phyloP scores from a whole-genome alignment of 1,139 yeast species.

The Magnusiomyces ingens region DNA sequence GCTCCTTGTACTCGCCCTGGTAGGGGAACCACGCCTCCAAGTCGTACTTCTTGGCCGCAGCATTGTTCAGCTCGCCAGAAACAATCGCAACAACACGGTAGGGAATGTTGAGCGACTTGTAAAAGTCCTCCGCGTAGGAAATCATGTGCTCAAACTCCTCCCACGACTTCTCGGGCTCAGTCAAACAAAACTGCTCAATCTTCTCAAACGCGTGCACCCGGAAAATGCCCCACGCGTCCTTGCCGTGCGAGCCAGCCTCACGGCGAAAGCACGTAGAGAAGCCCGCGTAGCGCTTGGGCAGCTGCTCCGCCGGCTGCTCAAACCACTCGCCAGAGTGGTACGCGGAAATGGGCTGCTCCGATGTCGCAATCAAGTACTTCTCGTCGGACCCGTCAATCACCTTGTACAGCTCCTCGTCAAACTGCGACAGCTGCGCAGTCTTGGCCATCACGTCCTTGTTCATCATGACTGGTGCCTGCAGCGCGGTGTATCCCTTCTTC shows the following conservation, averaged over 20 bases:
- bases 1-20: constrained; percentile 97
- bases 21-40: constrained; percentile 99
- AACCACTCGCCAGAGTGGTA: constrained; percentile 98
- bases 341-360: constrained; percentile 98
- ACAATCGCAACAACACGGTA: constrained; percentile 97
- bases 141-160: constrained; percentile 95
- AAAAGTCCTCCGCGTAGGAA: constrained; percentile 82
- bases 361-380: constrained; percentile 95
- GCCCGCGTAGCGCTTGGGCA: constrained; percentile 92
- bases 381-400: constrained; percentile 96
- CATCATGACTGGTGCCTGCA: constrained; percentile 99
- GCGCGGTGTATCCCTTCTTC: constrained; percentile 73
- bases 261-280: constrained; percentile 98
- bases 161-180: constrained; percentile 99
- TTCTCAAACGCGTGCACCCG: constrained; percentile 98
- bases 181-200: constrained; percentile 86
- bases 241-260: constrained; percentile 99
- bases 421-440: constrained; percentile 96
- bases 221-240: constrained; percentile 99
- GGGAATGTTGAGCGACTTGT: constrained; percentile 85
- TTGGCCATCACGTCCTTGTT: constrained; percentile 99
- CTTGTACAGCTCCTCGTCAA: constrained; percentile 95
- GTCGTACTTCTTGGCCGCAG: constrained; percentile 98
- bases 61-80: constrained; percentile 96
- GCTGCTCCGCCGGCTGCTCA: constrained; percentile 93